A percentile compares a stretch with the other conserved stretches of the same genome.
Evolutionary conservation across 371 early-diverging fungal genomes (phyloP).

Genomic region (Mucor velutinosus): DNA sequence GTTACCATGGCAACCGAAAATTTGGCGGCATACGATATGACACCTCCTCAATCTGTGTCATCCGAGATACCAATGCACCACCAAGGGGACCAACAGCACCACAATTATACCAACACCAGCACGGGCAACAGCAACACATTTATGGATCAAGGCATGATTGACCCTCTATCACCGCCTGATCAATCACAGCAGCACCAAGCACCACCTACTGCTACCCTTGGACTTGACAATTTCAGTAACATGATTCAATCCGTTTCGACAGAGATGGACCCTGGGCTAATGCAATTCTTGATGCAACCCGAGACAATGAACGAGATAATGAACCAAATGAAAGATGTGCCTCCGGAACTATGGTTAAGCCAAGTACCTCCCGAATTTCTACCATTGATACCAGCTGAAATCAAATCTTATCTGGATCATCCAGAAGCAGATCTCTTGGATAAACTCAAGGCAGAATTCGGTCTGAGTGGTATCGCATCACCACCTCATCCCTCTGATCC

Average conservation of each 20-base stretch:
- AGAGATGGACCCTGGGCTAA: slow-evolving; percentile 13
- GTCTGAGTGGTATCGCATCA: neutral
- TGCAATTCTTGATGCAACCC: slow-evolving; percentile 19
- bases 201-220: neutral
- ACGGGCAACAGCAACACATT: neutral
- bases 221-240: neutral
- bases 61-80: neutral
- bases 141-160: neutral
- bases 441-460: neutral
- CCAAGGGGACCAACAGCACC: neutral
- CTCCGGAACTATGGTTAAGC: slow-evolving; percentile 14
- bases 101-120: neutral
- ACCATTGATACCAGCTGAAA: slow-evolving; percentile 17
- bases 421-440: neutral
- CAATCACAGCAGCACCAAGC: neutral
- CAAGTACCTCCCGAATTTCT: slow-evolving; percentile 16
- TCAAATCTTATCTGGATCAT: slow-evolving; percentile 1
- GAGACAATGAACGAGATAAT: slow-evolving; percentile 13
- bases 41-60: neutral
- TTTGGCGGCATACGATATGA: neutral
- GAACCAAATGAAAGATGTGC: slow-evolving; percentile 20
- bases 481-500: neutral
- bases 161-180: neutral
- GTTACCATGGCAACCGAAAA: slow-evolving; percentile 17
- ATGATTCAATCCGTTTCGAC: neutral